Evolutionary conservation across 2,329 filamentous ascomycete genomes (phyloP).

Genomic region (Cladophialophora bantiana): DNA sequence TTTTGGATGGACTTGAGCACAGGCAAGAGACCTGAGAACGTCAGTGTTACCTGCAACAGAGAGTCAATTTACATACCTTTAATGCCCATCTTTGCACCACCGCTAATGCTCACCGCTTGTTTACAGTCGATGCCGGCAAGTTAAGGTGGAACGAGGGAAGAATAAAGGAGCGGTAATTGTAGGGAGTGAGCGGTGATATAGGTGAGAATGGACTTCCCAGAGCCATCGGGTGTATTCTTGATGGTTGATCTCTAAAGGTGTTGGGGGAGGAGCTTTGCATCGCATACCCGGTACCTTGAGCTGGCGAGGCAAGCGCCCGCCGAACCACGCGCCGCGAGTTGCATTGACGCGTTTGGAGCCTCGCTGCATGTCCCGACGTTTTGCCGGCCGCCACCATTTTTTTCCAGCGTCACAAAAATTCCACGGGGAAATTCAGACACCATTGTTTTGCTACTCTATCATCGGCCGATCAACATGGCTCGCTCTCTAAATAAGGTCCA

Average conservation of each 20-base stretch:
- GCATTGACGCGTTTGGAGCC: not conserved
- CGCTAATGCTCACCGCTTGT: slow-evolving; percentile 32
- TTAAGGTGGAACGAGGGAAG: not conserved
- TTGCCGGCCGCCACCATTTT: slow-evolving; percentile 24
- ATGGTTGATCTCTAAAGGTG: not conserved
- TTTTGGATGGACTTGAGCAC: slow-evolving; percentile 96
- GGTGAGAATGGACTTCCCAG: not conserved
- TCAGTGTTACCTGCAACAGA: slow-evolving; percentile 4
- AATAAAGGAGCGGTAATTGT: not conserved
- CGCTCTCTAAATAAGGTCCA: slow-evolving; percentile 80
- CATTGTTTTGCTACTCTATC: not conserved
- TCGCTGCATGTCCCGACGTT: slow-evolving; percentile 25
- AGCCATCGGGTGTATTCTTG: slow-evolving; percentile 22
- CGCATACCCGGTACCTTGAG: not conserved
- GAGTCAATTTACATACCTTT: slow-evolving; percentile 46
- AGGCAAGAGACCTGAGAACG: slow-evolving; percentile 74
- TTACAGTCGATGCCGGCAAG: slow-evolving; percentile 4
- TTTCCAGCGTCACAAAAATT: not conserved
- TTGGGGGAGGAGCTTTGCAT: not conserved
- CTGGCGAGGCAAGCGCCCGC: not conserved
- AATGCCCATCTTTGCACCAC: slow-evolving; percentile 50
- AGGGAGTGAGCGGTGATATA: slow-evolving; percentile 5
- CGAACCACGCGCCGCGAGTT: not conserved
- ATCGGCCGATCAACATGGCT: slow-evolving; percentile 66
- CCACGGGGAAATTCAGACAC: not conserved